Conservation (phyloP, 192 early-diverging fungal genomes). For the Backusella tarrabulga region DNA sequence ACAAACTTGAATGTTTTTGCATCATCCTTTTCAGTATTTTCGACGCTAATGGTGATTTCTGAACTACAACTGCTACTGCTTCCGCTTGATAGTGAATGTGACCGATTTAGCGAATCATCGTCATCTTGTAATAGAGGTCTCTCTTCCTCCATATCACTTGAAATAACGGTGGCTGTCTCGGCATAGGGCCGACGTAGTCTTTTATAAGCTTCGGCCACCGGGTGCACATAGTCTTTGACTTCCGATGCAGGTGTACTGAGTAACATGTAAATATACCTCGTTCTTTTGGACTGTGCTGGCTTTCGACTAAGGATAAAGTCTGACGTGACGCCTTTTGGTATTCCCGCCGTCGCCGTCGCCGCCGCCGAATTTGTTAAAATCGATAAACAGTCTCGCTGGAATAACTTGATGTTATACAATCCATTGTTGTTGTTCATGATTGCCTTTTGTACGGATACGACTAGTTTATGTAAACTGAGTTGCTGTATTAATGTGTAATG, state of each 20-base stretch:
- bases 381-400: not conserved
- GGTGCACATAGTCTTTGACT: conserved; percentile 4
- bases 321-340: not conserved
- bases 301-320: not conserved
- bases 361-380: not conserved
- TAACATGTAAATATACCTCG: conserved; percentile 19
- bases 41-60: not conserved
- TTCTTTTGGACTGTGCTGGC: not conserved
- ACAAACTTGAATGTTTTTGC: conserved; percentile 13
- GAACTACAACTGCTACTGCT: not conserved
- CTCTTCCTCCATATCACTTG: not conserved
- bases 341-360: not conserved
- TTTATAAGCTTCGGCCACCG: not conserved
- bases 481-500: not conserved
- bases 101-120: not conserved
- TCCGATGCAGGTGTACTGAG: conserved; percentile 1
- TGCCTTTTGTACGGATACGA: not conserved
- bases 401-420: not conserved
- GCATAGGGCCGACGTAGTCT: conserved; percentile 14
- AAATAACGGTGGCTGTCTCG: not conserved
- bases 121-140: not conserved
- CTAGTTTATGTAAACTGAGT: not conserved
- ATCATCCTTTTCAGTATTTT: not conserved
- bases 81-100: not conserved
- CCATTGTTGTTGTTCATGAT: not conserved